Percentiles rank a stretch among this genome's conserved stretches.
Conservation (phyloP, 305 asterid genomes). For the Withania somnifera region DNA sequence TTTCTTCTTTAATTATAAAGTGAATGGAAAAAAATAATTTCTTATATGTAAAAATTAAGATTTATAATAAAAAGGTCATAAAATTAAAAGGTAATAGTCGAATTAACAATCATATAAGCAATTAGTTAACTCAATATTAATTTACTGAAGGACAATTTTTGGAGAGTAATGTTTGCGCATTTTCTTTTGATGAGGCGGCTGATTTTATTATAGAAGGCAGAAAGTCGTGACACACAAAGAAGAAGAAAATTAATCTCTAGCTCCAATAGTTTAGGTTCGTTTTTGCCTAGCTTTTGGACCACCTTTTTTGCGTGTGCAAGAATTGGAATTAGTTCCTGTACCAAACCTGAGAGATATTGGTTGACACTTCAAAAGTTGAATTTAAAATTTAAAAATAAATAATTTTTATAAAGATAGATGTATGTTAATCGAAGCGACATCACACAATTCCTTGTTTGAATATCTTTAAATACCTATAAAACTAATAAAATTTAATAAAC, state of each 20-base stretch:
- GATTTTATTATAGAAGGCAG: neutral
- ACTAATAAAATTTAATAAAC: too few relatives aligned
- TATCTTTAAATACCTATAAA: too few relatives aligned
- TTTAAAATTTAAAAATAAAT: neutral
- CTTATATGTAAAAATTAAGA: too few relatives aligned
- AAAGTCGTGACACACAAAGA: neutral
- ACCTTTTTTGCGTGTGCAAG: neutral
- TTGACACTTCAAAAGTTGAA: neutral
- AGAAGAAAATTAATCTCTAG: neutral
- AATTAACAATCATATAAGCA: too few relatives aligned
- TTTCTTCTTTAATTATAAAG: too few relatives aligned
- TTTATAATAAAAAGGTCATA: too few relatives aligned
- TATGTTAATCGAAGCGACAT: neutral
- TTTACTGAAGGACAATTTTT: too few relatives aligned
- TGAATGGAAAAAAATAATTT: too few relatives aligned
- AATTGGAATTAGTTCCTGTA: neutral
- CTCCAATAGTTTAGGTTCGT: neutral
- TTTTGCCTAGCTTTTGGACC: neutral
- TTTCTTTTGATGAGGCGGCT: neutral
- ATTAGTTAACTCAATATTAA: too few relatives aligned
- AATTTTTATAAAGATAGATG: neutral
- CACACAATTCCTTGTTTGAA: neutral
- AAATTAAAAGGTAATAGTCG: too few relatives aligned
- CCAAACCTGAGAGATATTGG: neutral
- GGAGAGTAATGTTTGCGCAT: neutral